phyloP scores from a whole-genome alignment of 1,284 basidiomycete species.

The Sporisorium exsertum region DNA sequence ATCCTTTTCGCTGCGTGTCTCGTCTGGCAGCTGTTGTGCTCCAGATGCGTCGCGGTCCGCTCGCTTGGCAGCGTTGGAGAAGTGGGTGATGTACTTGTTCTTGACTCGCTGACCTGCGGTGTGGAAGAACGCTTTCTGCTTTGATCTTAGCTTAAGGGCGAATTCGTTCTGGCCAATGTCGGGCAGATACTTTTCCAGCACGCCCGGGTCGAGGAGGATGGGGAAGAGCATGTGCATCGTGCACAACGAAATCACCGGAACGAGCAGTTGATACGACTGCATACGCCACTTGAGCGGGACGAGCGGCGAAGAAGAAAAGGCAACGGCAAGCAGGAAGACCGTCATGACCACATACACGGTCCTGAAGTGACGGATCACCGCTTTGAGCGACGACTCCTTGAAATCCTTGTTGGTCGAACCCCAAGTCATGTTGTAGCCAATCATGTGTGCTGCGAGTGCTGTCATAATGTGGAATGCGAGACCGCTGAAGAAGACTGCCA shows the following conservation, averaged over 20 bases:
- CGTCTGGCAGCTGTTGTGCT: neutral
- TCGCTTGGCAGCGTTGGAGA: neutral
- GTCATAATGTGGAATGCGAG: constrained; percentile 72
- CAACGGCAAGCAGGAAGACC: constrained; percentile 72
- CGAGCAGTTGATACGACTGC: constrained; percentile 24
- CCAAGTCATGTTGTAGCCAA: constrained; percentile 87
- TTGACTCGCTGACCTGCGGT: neutral
- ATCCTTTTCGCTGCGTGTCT: neutral
- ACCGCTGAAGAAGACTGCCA: constrained; percentile 38
- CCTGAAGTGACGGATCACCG: constrained; percentile 77
- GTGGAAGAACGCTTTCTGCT: constrained; percentile 3
- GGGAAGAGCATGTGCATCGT: constrained; percentile 44
- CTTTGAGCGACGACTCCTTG: constrained; percentile 19
- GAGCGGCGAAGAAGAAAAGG: constrained; percentile 63
- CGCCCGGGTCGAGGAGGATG: constrained; percentile 42
- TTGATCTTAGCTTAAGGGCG: neutral
- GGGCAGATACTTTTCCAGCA: constrained; percentile 18
- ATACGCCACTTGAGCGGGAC: constrained; percentile 76
- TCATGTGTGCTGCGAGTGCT: constrained; percentile 81
- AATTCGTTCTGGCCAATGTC: constrained; percentile 4
- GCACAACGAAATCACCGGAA: neutral
- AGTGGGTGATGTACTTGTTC: constrained; percentile 2
- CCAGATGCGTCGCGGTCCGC: neutral
- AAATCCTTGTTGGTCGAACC: constrained; percentile 63
- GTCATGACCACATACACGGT: constrained; percentile 74